phyloP scores from a whole-genome alignment of 805 yeast species.

The Lipomyces lipofer region DNA sequence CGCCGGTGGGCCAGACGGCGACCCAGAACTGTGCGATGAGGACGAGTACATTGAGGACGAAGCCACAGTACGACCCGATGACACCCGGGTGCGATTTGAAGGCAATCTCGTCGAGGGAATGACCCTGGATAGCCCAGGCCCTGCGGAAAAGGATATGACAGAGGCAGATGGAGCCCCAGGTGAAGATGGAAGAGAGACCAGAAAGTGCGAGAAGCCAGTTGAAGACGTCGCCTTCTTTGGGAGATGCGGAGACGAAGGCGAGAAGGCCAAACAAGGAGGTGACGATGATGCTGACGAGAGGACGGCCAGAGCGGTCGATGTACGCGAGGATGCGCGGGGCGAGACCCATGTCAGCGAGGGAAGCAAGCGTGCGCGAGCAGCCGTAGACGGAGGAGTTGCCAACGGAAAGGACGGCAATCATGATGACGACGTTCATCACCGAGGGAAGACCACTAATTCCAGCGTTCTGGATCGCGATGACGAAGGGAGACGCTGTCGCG shows the following conservation, averaged over 20 bases:
- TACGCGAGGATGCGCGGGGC: constrained; percentile 64
- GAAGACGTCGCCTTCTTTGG: constrained; percentile 54
- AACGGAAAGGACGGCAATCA: constrained; percentile 68
- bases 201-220: constrained; percentile 76
- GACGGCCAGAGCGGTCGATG: constrained; percentile 78
- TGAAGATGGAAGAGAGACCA: constrained; percentile 73
- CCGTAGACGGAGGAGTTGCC: constrained; percentile 74
- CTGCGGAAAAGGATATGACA: constrained; percentile 69
- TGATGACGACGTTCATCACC: constrained; percentile 67
- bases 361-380: constrained; percentile 66
- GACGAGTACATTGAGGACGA: constrained; percentile 57
- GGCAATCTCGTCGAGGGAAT: constrained; percentile 65
- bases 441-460: constrained; percentile 68
- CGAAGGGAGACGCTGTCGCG: constrained; percentile 72
- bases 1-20: constrained; percentile 69
- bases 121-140: constrained; percentile 63
- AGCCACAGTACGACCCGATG: constrained; percentile 65
- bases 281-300: constrained; percentile 60
- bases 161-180: constrained; percentile 74
- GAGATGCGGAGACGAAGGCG: constrained; percentile 63
- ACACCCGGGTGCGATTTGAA: constrained; percentile 69
- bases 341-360: constrained; percentile 64
- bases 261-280: constrained; percentile 54
- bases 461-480: constrained; percentile 67
- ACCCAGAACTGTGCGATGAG: constrained; percentile 80